A percentile compares a stretch with the other conserved stretches of the same genome.
These are phyloP conservation scores for Amanita fuliginea DNA, from an alignment of 768 basidiomycete species.

Conservation along the genomic window DNA sequence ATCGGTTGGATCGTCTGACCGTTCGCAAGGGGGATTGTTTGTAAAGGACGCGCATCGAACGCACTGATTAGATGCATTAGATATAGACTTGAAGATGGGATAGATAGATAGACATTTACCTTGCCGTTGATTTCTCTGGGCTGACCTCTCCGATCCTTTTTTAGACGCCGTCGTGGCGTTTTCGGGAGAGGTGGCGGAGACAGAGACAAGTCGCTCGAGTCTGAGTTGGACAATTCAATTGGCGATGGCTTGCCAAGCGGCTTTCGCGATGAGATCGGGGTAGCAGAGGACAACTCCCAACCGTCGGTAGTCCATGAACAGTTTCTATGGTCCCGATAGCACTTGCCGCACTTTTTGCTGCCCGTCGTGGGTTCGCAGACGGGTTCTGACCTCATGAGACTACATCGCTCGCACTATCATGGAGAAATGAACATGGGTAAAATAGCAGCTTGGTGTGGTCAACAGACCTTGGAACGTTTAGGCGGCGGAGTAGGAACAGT, in stretches of 20 bases:
- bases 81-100: background rate
- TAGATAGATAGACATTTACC: background rate
- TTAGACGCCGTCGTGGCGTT: background rate
- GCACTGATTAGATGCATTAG: background rate
- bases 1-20: background rate
- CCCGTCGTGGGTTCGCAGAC: background rate
- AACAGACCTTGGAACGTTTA: background rate
- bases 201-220: background rate
- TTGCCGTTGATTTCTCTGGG: background rate
- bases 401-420: background rate
- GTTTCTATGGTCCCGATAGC: background rate
- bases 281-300: background rate
- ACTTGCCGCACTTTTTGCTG: conserved; percentile 1
- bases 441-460: too few relatives aligned
- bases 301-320: background rate
- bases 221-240: background rate
- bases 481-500: background rate
- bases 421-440: background rate
- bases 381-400: background rate
- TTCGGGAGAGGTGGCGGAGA: too few relatives aligned
- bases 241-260: background rate
- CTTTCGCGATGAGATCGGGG: background rate
- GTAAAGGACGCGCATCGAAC: background rate
- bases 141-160: background rate
- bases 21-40: background rate